phyloP scores from a whole-genome alignment of 169 alveolate genomes.

The Hepatocystis sp. region DNA sequence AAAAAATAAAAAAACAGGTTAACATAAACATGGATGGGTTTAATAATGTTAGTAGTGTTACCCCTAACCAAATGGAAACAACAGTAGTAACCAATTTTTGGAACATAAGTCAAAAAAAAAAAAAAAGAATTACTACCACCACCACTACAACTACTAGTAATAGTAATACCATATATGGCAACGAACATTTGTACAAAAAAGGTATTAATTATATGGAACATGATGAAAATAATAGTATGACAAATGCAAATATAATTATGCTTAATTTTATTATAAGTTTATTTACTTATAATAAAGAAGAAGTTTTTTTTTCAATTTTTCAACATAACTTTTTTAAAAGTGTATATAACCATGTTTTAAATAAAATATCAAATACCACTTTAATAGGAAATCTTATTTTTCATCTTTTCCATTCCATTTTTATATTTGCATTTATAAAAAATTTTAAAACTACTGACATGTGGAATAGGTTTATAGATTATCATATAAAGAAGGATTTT shows the following conservation, averaged over 20 bases:
- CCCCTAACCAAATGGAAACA: too few species aligned
- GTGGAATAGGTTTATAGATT: constrained; percentile 63
- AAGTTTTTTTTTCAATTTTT: constrained; percentile 34
- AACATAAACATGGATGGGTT: not conserved
- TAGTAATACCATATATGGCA: too few species aligned
- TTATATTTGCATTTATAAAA: constrained; percentile 42
- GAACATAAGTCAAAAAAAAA: too few species aligned
- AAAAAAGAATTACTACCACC: too few species aligned
- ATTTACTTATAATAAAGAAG: constrained; percentile 45
- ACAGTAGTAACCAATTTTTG: too few species aligned
- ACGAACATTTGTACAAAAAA: too few species aligned
- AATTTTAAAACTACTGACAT: constrained; percentile 58
- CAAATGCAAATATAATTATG: constrained; percentile 17
- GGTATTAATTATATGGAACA: too few species aligned
- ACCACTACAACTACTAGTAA: too few species aligned
- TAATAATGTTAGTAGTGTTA: too few species aligned
- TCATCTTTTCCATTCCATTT: constrained; percentile 49
- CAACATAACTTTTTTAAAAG: constrained; percentile 52
- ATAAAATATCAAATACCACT: constrained; percentile 37
- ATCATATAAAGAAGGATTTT: constrained; percentile 57
- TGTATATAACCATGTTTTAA: constrained; percentile 3
- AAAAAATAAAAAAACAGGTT: constrained; percentile 17
- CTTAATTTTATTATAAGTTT: constrained; percentile 35
- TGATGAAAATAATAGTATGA: too few species aligned
- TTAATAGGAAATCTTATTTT: constrained; percentile 60